Evolutionary conservation across 2,329 filamentous ascomycete genomes (phyloP), one percentile per base, ranked within the genome.

Genomic region (Dendrostoma leiphaemia): DNA sequence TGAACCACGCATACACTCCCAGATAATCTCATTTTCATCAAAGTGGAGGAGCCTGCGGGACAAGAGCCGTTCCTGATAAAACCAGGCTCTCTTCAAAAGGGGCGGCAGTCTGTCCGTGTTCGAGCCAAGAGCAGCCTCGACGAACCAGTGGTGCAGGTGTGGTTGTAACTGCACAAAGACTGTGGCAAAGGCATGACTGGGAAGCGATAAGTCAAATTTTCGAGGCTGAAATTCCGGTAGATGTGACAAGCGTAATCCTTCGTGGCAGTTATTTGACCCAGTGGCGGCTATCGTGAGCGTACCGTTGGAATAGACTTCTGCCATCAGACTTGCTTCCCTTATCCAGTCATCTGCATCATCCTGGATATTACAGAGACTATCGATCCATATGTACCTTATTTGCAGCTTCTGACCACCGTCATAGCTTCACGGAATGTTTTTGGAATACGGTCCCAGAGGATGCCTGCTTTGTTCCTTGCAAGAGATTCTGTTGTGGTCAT

Each of bases 351-450:
- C 17, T 13, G 6, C 15, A 4, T 17, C 31, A 4, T 35, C 45
- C 26, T 48, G 45, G 6, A 48, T 21, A 1, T 34, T 35, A 35
- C 45, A 48, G 45, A 48, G 45, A 23, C 45, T 48, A n/a, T 48
- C 45, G 12, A 48, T 35, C 43, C 43, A 46, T 12, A 46, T 13
- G 21, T 46, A 46, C 13, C 26, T 23, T 17, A 46, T n/a, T 6
- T n/a, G n/a, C 19, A 46, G 13, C 26, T 28, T 19, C 26, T n/a
- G 13, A 15, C 24, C 2, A 46, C 12, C 17, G 15, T 6, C 6
- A 46, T 46, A 4, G 26, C 43, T 17, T 46, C 43, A 9, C 19
- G 43, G 10, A 46, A 46, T 17, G 43, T 46, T 26, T 32, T 46
- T 4, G 43, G 43, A 21, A 46, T 32, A 3, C n/a, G 13, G 6